These are phyloP conservation scores for Quercus lobata DNA, from an alignment of 331 rosid genomes.

Conservation along the genomic window DNA sequence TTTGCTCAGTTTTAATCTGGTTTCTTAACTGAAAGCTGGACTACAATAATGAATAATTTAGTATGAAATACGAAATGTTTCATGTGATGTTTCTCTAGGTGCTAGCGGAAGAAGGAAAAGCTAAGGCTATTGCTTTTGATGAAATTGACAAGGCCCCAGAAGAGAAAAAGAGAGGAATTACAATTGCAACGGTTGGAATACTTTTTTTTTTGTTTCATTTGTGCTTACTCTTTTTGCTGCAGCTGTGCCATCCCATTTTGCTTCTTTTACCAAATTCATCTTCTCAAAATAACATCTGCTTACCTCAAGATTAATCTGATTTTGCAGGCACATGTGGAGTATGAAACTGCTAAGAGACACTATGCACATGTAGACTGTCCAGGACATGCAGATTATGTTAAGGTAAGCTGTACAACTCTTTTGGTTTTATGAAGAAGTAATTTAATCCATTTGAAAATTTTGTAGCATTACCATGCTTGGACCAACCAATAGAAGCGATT, in stretches of 20 bases:
- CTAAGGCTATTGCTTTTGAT: conserved; percentile 87
- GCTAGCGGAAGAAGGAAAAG: conserved; percentile 91
- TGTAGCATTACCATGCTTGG: not conserved
- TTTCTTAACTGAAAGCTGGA: not conserved
- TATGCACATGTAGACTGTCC: conserved; percentile 97
- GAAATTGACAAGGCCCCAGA: conserved; percentile 97
- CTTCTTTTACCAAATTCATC: not conserved
- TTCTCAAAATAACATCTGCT: not conserved
- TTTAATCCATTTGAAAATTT: not conserved
- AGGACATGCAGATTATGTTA: conserved; percentile 94
- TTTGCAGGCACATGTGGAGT: conserved; percentile 92
- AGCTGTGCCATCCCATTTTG: not conserved
- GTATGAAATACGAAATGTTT: not conserved
- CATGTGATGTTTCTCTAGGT: conserved; percentile 42
- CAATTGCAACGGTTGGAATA: conserved; percentile 77
- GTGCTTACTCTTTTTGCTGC: not conserved
- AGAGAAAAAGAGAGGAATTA: conserved; percentile 95
- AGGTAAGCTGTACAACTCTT: conserved; percentile 42
- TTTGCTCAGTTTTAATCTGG: not conserved
- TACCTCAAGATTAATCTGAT: conserved; percentile 5
- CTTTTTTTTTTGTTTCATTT: not conserved
- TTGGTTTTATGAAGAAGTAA: not conserved
- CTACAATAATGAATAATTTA: not conserved
- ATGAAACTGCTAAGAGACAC: conserved; percentile 76
- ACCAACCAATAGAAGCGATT: not conserved